Base-by-base conservation (phyloP, 176 grass and related monocot genomes). In the Alloteropsis semialata region DNA sequence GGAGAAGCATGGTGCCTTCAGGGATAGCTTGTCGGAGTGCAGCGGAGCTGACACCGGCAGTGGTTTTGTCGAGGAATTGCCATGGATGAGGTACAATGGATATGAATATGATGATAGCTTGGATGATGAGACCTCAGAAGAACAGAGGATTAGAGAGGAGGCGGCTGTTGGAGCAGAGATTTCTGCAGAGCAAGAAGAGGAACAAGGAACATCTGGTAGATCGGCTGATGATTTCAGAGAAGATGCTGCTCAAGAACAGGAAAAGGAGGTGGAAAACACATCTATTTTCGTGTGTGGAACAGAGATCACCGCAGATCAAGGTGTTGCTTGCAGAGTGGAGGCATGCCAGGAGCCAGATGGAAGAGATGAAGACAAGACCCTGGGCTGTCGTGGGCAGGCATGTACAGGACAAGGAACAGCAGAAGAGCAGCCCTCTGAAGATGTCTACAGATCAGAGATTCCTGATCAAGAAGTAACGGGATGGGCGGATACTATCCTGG, bases 101-200 rank as follows among this genome's bases (percentile, higher is more conserved):
- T 84, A 79, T 33, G 84, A 83, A 10, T 78, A 78, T 18, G 88
- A 90, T 59, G 88, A 90, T 74, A 87, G 79, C 42, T 74, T 90
- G 59, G 84, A 87, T 44, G 84, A 69, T 5, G 84, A 68, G 68
- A 53, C 72, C 80, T 82, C 24, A 11, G 84, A 86, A 12, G 79
- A 90, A 22, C 83, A 82, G 12, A 44, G 39, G 13, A 2, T 36
- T 33, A 76, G 54, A n/a, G 68, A 74, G 1, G 75, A 75, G 6
- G 65, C 38, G 41, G 50, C 27, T 85, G 71, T 13, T 72, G 18
- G n/a, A 75, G 21, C 75, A 30, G 48, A 79, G 5, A 62, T 67
- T 72, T 72, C 64, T 43, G 74, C 12, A 1, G 45, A n/a, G 21
- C 75, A 75, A 60, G 25, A 77, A 85, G 15, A 16, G 22, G 13